Evolutionary conservation across 495 filamentous ascomycete species (phyloP), one percentile per base, ranked within the genome.

Genomic region (Penicillium roqueforti): DNA sequence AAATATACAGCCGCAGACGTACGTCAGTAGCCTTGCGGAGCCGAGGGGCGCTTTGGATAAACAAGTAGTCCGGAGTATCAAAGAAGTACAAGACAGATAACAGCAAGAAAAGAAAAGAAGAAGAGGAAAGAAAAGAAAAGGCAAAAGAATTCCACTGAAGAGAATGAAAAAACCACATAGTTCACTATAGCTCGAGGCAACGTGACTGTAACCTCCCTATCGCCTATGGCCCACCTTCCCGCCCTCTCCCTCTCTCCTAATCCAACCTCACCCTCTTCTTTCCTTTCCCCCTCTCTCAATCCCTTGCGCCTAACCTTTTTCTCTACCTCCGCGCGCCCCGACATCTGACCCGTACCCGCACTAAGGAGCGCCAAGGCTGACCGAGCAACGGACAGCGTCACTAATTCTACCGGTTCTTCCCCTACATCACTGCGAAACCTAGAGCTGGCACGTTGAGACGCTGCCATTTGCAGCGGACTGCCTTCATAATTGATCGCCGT

Each of bases 181-280:
- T n/a, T n/a, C n/a, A n/a, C n/a, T n/a, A n/a, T n/a, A 11, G 19
- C 13, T 4, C 13, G 23, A 38, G 23, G 34, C 59, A 71, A 71
- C 64, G 68, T 69, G 68, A 71, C 68, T 47, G 44, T 45, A 22
- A 51, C 56, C 60, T 63, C 63, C 63, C 56, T 61, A 66, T 63
- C 62, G 56, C 20, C 58, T 31, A n/a, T 40, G 58, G 54, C 59
- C 64, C 61, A 65, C 61, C 54, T 65, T 61, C 62, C 57, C 58
- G 58, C 62, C 57, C 38, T 51, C 49, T 47, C 31, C 22, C 29
- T 47, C 53, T 58, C 50, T 58, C 61, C 61, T 55, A 56, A 58
- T 61, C 56, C 61, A 60, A 59, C 41, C 47, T 42, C 41, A 52
- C 38, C 37, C 29, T 32, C 47, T 37, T 44, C 53, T 51, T 37